A percentile compares a stretch with the other conserved stretches of the same genome.
These are phyloP conservation scores for Pachysolen tannophilus DNA, from an alignment of 805 yeast species.

Conservation along the genomic window DNA sequence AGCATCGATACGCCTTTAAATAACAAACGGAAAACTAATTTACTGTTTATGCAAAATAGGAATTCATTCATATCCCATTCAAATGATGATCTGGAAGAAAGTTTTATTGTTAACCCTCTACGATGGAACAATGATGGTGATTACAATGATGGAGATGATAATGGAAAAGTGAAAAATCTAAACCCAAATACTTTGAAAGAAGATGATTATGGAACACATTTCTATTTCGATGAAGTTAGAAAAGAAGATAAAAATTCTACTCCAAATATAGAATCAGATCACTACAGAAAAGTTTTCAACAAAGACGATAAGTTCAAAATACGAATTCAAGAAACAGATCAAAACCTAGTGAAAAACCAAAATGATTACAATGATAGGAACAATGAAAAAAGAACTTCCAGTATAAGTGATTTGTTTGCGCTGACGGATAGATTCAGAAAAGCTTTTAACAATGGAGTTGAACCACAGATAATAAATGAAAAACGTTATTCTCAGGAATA, in stretches of 20 bases:
- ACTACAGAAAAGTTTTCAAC: conserved; percentile 8
- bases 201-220: conserved; percentile 7
- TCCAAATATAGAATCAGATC: conserved; percentile 8
- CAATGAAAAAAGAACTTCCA: conserved; percentile 23
- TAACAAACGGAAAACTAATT: too few species aligned
- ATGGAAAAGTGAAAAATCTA: not conserved
- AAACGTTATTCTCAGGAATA: too few species aligned
- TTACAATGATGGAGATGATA: too few species aligned
- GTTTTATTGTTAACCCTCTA: conserved; percentile 6
- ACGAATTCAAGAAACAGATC: conserved; percentile 1
- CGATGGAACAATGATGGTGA: conserved; percentile 4
- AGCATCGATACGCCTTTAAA: too few species aligned
- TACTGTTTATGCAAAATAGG: not conserved
- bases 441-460: not conserved
- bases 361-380: conserved; percentile 10
- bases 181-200: not conserved
- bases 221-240: conserved; percentile 1
- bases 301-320: conserved; percentile 6
- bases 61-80: too few species aligned
- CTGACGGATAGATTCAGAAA: conserved; percentile 15
- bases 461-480: not conserved
- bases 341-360: not conserved
- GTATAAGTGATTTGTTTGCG: conserved; percentile 21
- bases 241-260: not conserved
- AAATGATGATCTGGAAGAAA: conserved; percentile 1